phyloP scores from a whole-genome alignment of 192 early-diverging fungal species.

The Chytriomyces sp. region DNA sequence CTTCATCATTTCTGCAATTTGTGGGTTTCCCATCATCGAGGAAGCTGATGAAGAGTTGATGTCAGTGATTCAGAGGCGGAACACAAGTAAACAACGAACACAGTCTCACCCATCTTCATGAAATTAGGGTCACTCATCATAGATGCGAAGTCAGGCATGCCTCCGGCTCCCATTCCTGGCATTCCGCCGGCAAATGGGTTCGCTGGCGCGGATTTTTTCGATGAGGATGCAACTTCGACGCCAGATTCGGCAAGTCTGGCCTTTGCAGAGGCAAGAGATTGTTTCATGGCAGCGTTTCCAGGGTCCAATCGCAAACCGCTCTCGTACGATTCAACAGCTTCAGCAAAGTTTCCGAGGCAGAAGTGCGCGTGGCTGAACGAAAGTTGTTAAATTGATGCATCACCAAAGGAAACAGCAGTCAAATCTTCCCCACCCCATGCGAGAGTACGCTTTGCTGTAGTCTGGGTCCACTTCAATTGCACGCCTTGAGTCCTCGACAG shows the following conservation, averaged over 20 bases:
- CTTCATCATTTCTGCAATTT: slow-evolving; percentile 87
- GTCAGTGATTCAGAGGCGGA: not conserved
- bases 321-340: slow-evolving; percentile 89
- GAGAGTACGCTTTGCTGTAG: slow-evolving; percentile 93
- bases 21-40: slow-evolving; percentile 66
- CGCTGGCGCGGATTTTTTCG: slow-evolving; percentile 4
- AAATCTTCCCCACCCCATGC: slow-evolving; percentile 71
- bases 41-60: slow-evolving; percentile 23
- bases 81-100: not conserved
- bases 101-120: slow-evolving; percentile 82
- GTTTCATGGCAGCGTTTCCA: slow-evolving; percentile 81
- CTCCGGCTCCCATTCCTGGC: slow-evolving; percentile 53
- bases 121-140: slow-evolving; percentile 93
- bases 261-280: slow-evolving; percentile 74
- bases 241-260: slow-evolving; percentile 24
- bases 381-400: not conserved
- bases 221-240: slow-evolving; percentile 15
- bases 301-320: slow-evolving; percentile 80
- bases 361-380: slow-evolving; percentile 82
- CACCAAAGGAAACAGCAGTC: not conserved
- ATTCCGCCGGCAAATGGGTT: slow-evolving; percentile 62
- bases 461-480: slow-evolving; percentile 84
- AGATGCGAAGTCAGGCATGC: slow-evolving; percentile 73
- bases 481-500: slow-evolving; percentile 85
- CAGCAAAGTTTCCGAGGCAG: slow-evolving; percentile 79